Conservation (phyloP, 2,329 filamentous ascomycete species). For the Colletotrichum sp. region DNA sequence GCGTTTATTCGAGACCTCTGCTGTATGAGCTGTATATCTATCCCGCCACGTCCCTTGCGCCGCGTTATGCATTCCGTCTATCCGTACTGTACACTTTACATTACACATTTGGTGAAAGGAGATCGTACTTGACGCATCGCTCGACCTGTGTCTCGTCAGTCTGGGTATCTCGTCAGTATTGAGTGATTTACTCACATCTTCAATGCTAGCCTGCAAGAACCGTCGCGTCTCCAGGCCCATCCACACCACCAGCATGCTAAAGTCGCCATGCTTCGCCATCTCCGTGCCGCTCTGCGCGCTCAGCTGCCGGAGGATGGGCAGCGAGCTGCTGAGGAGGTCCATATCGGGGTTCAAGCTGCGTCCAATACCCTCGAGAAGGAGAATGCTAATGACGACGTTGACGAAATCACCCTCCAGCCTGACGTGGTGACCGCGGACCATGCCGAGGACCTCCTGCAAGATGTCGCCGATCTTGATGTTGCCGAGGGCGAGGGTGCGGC, state of each 20-base stretch:
- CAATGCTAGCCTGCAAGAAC: constrained; percentile 88
- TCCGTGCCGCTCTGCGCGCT: constrained; percentile 77
- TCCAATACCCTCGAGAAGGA: constrained; percentile 93
- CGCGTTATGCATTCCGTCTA: constrained; percentile 8
- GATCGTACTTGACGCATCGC: constrained; percentile 88
- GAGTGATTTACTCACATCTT: constrained; percentile 69
- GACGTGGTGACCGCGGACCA: constrained; percentile 93
- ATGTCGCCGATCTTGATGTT: constrained; percentile 98
- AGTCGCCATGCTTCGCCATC: constrained; percentile 75
- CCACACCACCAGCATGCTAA: constrained; percentile 90
- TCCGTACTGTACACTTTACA: constrained; percentile 17
- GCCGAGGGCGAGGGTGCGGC: constrained; percentile 85
- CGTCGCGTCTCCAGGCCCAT: constrained; percentile 86
- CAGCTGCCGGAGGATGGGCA: constrained; percentile 89
- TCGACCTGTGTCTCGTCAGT: constrained; percentile 64
- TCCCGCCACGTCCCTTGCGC: background rate
- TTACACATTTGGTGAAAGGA: constrained; percentile 85
- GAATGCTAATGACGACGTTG: constrained; percentile 94
- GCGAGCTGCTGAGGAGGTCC: constrained; percentile 83
- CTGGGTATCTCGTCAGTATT: background rate
- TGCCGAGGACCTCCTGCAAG: constrained; percentile 84
- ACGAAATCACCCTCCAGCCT: constrained; percentile 96
- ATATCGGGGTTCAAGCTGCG: constrained; percentile 84
- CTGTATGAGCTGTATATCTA: constrained; percentile 8
- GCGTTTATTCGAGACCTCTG: constrained; percentile 5